These are phyloP conservation scores for Cyclotella cryptica DNA, from an alignment of 108 stramenopile genomes.

Conservation along the genomic window DNA sequence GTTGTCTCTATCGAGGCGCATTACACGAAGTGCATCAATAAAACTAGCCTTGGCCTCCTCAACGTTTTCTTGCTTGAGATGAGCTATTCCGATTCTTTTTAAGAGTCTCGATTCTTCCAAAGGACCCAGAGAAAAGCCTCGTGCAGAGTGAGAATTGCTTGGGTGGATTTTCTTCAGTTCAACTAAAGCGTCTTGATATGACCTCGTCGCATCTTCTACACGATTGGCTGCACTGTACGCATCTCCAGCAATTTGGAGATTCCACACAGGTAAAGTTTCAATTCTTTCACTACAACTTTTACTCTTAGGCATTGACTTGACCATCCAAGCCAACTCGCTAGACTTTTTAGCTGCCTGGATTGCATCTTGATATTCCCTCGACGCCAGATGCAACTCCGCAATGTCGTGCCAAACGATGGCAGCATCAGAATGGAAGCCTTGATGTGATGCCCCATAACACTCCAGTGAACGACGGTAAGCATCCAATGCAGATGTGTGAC, in stretches of 20 bases:
- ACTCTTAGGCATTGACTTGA: slow-evolving; percentile 3
- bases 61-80: slow-evolving; percentile 27
- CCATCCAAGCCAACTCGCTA: slow-evolving; percentile 19
- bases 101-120: slow-evolving; percentile 40
- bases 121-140: not conserved
- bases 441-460: slow-evolving; percentile 14
- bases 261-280: slow-evolving; percentile 16
- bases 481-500: slow-evolving; percentile 34
- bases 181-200: slow-evolving; percentile 43
- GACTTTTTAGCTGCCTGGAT: slow-evolving; percentile 34
- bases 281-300: slow-evolving; percentile 15
- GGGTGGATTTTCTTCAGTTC: slow-evolving; percentile 26
- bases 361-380: slow-evolving; percentile 32
- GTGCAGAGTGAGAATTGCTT: not conserved
- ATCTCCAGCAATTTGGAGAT: slow-evolving; percentile 38
- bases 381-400: slow-evolving; percentile 28
- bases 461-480: slow-evolving; percentile 44
- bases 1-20: slow-evolving; percentile 27
- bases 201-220: slow-evolving; percentile 36
- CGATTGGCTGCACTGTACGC: slow-evolving; percentile 27
- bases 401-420: slow-evolving; percentile 42
- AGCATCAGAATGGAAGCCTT: slow-evolving; percentile 32
- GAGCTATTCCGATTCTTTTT: slow-evolving; percentile 31
- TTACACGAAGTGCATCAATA: slow-evolving; percentile 31
- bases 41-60: slow-evolving; percentile 36